Evolutionary conservation across 225 moss, liverwort and hornwort species (phyloP).

Genomic region (Polytrichum formosum): DNA sequence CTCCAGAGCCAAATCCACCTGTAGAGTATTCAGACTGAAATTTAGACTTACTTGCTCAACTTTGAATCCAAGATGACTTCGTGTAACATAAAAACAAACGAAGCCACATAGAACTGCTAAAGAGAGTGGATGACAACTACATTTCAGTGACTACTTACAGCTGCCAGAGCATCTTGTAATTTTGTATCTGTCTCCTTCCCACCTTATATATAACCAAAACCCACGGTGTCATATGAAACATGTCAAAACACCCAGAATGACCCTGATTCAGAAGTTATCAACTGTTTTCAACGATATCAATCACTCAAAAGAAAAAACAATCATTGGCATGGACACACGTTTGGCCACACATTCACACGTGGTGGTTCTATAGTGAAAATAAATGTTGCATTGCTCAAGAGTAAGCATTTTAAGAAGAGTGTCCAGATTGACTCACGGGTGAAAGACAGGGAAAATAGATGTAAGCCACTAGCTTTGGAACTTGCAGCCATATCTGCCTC

Average conservation of each 20-base stretch:
- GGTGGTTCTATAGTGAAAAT: not conserved
- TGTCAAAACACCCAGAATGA: too few species aligned
- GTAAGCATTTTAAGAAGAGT: not conserved
- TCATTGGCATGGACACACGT: too few species aligned
- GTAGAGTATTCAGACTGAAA: not conserved
- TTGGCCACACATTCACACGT: too few species aligned
- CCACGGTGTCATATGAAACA: not conserved
- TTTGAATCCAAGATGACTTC: too few species aligned
- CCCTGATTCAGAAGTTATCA: too few species aligned
- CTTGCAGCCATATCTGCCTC: conserved; percentile 69
- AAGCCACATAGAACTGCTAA: too few species aligned
- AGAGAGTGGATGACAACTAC: too few species aligned
- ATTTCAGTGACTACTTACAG: conserved; percentile 41
- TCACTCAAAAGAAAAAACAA: too few species aligned
- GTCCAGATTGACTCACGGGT: conserved; percentile 35
- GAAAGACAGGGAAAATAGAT: conserved; percentile 82
- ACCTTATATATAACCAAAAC: conserved; percentile 44
- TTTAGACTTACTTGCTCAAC: too few species aligned
- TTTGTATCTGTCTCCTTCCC: conserved; percentile 81
- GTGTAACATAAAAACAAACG: too few species aligned
- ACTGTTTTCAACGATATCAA: too few species aligned
- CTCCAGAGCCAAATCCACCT: conserved; percentile 82
- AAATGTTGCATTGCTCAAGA: not conserved
- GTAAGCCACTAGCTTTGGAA: conserved; percentile 67
- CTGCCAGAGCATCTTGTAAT: conserved; percentile 77